Conservation (phyloP, 176 grass and related monocot species). For the Avena sativa region DNA sequence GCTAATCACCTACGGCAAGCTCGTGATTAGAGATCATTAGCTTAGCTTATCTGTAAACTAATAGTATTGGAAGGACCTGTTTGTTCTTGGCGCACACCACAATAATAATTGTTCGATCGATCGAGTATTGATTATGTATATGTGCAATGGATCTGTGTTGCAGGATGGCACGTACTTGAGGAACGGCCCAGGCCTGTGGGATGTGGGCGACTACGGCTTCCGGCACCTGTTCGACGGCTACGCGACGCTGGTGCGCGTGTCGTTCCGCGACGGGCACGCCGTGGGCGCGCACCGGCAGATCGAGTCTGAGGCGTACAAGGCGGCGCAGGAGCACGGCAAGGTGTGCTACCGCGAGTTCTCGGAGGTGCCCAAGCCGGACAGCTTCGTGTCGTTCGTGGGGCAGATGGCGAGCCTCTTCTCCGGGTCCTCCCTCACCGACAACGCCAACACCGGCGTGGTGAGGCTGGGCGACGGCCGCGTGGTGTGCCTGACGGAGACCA, state of each 20-base stretch:
- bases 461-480: conserved; percentile 92
- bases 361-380: conserved; percentile 68
- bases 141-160: neutral
- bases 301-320: conserved; percentile 95
- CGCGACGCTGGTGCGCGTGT: conserved; percentile 87
- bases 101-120: conserved; percentile 10
- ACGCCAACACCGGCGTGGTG: conserved; percentile 97
- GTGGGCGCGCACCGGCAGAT: conserved; percentile 83
- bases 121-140: neutral
- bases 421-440: conserved; percentile 94
- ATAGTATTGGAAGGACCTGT: neutral
- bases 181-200: conserved; percentile 93
- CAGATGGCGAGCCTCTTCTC: conserved; percentile 81
- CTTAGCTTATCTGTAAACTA: neutral
- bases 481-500: conserved; percentile 93
- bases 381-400: conserved; percentile 59
- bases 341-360: conserved; percentile 98
- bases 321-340: conserved; percentile 68
- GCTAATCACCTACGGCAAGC: conserved; percentile 19
- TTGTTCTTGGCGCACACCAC: neutral
- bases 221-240: conserved; percentile 98
- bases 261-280: conserved; percentile 65
- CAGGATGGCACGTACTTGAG: conserved; percentile 95
- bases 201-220: conserved; percentile 87
- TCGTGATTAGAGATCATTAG: neutral